These are phyloP conservation scores for Botryosphaeria dothidea DNA, from an alignment of 2,329 filamentous ascomycete species.

Conservation along the genomic window DNA sequence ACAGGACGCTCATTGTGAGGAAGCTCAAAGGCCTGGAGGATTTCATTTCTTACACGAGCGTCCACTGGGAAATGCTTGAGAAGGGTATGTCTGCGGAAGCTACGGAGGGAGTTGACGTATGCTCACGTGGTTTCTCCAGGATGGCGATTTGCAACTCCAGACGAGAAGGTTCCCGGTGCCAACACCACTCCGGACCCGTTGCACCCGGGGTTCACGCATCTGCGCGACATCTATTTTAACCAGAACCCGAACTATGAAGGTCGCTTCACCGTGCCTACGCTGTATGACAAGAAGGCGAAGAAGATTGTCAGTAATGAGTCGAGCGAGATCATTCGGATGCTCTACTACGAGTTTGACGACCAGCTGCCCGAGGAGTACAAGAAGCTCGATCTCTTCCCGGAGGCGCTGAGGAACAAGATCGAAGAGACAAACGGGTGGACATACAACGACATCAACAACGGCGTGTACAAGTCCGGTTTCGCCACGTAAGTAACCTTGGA, in stretches of 20 bases:
- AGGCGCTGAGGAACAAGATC: constrained; percentile 46
- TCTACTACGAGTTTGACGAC: constrained; percentile 76
- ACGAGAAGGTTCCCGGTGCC: constrained; percentile 60
- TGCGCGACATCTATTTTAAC: constrained; percentile 79
- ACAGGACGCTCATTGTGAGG: constrained; percentile 81
- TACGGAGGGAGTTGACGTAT: neutral
- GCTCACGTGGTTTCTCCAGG: constrained; percentile 48
- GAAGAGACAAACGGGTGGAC: constrained; percentile 55
- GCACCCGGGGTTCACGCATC: constrained; percentile 67
- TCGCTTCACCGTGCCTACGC: constrained; percentile 82
- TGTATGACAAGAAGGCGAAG: constrained; percentile 76
- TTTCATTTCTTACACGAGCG: constrained; percentile 74
- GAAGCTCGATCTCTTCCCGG: constrained; percentile 46
- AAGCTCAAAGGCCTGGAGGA: constrained; percentile 91
- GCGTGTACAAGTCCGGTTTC: constrained; percentile 55
- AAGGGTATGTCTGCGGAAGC: constrained; percentile 61
- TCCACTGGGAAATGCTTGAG: constrained; percentile 85
- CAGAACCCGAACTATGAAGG: constrained; percentile 71
- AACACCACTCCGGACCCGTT: constrained; percentile 63
- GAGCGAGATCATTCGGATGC: constrained; percentile 89
- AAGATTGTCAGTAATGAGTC: constrained; percentile 90
- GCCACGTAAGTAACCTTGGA: constrained; percentile 42
- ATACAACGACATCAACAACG: constrained; percentile 55
- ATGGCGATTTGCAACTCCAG: constrained; percentile 77
- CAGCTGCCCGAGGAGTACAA: constrained; percentile 47